Evolutionary conservation across 805 yeast species (phyloP).

Genomic region (Cyberlindnera suaveolens): DNA sequence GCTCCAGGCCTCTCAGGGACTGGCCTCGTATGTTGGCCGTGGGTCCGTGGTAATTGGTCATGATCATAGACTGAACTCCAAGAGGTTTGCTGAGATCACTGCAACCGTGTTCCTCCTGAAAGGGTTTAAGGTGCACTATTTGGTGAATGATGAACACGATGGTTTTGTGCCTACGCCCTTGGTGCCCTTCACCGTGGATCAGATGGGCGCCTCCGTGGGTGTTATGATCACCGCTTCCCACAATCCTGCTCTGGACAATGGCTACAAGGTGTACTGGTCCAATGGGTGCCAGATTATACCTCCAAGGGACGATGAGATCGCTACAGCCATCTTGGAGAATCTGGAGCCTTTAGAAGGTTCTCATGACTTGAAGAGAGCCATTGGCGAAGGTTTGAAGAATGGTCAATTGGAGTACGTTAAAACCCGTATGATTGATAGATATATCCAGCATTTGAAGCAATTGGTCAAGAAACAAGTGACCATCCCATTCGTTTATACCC

Average conservation of each 20-base stretch:
- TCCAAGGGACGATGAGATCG: slow-evolving; percentile 78
- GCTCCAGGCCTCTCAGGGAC: slow-evolving; percentile 84
- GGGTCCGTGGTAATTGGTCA: slow-evolving; percentile 71
- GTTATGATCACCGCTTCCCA: slow-evolving; percentile 93
- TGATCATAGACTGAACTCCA: slow-evolving; percentile 84
- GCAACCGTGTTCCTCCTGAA: slow-evolving; percentile 63
- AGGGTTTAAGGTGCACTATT: slow-evolving; percentile 65
- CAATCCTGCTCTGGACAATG: slow-evolving; percentile 81
- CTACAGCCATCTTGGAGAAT: slow-evolving; percentile 53
- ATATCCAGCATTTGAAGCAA: slow-evolving; percentile 30
- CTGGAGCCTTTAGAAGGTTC: slow-evolving; percentile 53
- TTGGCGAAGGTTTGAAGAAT: slow-evolving; percentile 23
- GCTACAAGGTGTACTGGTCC: slow-evolving; percentile 88
- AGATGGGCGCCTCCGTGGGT: slow-evolving; percentile 62
- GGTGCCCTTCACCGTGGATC: slow-evolving; percentile 82
- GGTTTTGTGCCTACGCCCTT: slow-evolving; percentile 73
- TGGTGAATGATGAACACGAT: slow-evolving; percentile 34
- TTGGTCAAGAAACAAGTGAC: slow-evolving; percentile 26
- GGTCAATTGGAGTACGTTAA: slow-evolving; percentile 34
- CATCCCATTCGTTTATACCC: slow-evolving; percentile 71
- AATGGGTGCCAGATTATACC: slow-evolving; percentile 96
- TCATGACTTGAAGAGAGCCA: slow-evolving; percentile 38
- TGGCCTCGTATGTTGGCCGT: slow-evolving; percentile 44
- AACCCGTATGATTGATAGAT: slow-evolving; percentile 35
- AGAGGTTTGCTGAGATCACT: slow-evolving; percentile 70